A percentile compares a stretch with the other conserved stretches of the same genome.
Evolutionary conservation across 306 rosid genomes (phyloP).

Genomic region (Trichosanthes cucumerina): DNA sequence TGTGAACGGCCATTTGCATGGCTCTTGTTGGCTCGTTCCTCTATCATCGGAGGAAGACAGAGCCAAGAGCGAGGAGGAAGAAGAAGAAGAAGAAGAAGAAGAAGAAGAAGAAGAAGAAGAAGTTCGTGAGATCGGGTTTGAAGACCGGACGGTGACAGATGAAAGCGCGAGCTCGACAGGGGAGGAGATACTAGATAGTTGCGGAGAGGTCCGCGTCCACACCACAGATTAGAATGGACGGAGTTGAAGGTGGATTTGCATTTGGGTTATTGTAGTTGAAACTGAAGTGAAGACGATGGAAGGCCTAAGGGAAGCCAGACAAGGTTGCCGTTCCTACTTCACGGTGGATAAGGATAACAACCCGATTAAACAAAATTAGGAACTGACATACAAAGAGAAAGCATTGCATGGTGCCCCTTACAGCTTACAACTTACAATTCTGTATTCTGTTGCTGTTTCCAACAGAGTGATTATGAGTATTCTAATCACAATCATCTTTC

Average conservation of each 20-base stretch:
- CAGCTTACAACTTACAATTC: neutral
- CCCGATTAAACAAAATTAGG: too few relatives aligned
- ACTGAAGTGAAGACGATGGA: too few relatives aligned
- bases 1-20: slow-evolving; percentile 48
- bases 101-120: neutral
- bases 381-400: too few relatives aligned
- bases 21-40: slow-evolving; percentile 51
- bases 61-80: neutral
- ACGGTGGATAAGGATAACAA: too few relatives aligned
- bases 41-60: slow-evolving; percentile 35
- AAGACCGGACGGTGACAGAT: neutral
- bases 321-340: too few relatives aligned
- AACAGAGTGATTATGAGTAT: neutral
- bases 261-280: neutral
- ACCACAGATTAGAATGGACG: neutral
- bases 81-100: neutral
- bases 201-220: neutral
- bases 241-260: neutral
- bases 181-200: neutral
- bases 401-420: neutral
- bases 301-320: too few relatives aligned
- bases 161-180: neutral
- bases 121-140: neutral
- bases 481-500: neutral
- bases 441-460: too few relatives aligned